phyloP scores from a whole-genome alignment of 2,329 filamentous ascomycete genomes.

The Sclerotinia nivalis region DNA sequence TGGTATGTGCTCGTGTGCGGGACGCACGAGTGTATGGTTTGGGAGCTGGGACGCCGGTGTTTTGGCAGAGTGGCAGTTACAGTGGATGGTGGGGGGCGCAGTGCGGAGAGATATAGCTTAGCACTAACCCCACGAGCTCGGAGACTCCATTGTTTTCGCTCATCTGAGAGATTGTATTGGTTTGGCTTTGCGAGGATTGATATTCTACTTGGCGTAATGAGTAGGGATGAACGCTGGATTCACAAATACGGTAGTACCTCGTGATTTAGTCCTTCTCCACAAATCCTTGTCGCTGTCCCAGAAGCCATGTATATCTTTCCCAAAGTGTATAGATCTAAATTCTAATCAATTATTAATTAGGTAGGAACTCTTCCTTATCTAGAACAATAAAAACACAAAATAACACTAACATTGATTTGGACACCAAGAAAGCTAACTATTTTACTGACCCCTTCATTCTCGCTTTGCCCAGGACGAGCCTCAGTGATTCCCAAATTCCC shows the following conservation, averaged over 20 bases:
- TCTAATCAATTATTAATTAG: not conserved
- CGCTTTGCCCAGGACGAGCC: not conserved
- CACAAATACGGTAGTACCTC: no score
- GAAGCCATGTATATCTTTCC: not conserved
- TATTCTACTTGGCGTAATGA: not conserved
- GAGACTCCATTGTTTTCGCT: not conserved
- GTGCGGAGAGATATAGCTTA: not conserved
- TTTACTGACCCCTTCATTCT: conserved; percentile 13
- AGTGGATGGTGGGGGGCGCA: not conserved
- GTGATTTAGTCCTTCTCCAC: no score
- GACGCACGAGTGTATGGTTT: not conserved
- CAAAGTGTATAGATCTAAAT: not conserved
- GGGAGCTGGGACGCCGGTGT: not conserved
- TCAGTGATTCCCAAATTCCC: not conserved
- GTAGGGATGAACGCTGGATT: conserved; percentile 1
- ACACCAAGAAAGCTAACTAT: not conserved
- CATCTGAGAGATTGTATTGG: not conserved
- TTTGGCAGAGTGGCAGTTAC: not conserved
- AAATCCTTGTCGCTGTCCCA: not conserved
- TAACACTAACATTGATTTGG: not conserved
- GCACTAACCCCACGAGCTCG: conserved; percentile 1
- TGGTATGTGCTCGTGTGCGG: no score
- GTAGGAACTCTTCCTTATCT: not conserved
- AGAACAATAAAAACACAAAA: not conserved
- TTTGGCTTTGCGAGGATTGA: not conserved